phyloP scores from a whole-genome alignment of 2,329 filamentous ascomycete genomes.

The Thelonectria olida region DNA sequence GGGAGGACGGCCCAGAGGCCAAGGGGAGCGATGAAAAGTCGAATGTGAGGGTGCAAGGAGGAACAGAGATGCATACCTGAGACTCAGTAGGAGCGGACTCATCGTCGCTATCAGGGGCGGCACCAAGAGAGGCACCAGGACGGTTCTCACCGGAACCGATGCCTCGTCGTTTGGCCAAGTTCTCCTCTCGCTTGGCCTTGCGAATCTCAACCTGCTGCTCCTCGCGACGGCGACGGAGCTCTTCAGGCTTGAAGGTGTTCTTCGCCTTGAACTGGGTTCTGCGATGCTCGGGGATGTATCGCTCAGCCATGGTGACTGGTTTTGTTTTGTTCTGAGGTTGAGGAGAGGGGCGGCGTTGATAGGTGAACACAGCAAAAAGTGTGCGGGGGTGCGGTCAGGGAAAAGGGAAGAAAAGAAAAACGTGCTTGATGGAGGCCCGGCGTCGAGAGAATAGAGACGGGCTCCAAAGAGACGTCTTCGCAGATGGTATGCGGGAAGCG shows the following conservation, averaged over 20 bases:
- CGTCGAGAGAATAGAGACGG: conserved; percentile 19
- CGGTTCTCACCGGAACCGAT: conserved; percentile 84
- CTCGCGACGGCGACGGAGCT: conserved; percentile 96
- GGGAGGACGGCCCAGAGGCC: background rate
- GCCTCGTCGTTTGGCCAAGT: conserved; percentile 96
- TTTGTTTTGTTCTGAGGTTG: conserved; percentile 32
- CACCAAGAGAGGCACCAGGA: conserved; percentile 83
- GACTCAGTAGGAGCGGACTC: conserved; percentile 93
- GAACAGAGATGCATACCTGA: conserved; percentile 71
- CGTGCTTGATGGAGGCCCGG: conserved; percentile 22
- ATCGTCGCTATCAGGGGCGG: conserved; percentile 96
- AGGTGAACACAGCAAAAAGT: conserved; percentile 40
- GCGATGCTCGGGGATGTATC: conserved; percentile 99
- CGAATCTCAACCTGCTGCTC: conserved; percentile 99
- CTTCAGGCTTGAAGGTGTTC: conserved; percentile 98
- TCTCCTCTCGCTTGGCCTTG: conserved; percentile 98
- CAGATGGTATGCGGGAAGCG: conserved; percentile 25
- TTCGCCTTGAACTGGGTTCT: conserved; percentile 99
- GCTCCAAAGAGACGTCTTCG: conserved; percentile 21
- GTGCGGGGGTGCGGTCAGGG: conserved; percentile 41
- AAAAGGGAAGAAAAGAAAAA: conserved; percentile 16
- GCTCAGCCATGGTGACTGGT: conserved; percentile 85
- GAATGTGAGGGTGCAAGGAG: conserved; percentile 21
- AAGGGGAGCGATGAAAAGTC: background rate
- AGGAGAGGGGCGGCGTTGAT: conserved; percentile 32